Base-by-base conservation (phyloP, 2,329 filamentous ascomycete species). In the Geosmithia morbida region DNA sequence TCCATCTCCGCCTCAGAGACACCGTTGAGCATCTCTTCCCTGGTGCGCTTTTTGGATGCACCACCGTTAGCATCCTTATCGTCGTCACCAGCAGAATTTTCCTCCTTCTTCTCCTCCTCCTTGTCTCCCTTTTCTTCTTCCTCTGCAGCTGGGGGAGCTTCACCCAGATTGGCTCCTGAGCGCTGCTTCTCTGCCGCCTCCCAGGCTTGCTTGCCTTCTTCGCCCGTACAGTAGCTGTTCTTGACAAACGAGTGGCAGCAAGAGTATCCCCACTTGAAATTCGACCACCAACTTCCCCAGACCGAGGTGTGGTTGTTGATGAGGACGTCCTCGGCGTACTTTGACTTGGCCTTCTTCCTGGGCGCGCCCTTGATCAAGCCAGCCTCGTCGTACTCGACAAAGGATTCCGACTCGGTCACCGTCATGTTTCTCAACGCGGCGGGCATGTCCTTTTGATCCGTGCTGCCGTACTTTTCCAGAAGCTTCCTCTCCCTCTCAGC, bases 201-300 rank as follows among this genome's bases (percentile, higher is more conserved):
- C 64, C 86, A 88, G 1, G 87, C 89, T 51, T 68, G 68, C 62
- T 81, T 94, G 37, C 92, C 92, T 49, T 85, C 86, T 51, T 92
- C 87, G 22, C 92, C 92, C 0, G 90, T 97, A 63, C 92, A 98
- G 59, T 97, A 98, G 58, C 88, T 95, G 65, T 98, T 97, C 67
- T 94, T 96, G 52, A 94, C 78, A 19, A 81, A 83, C 0, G 88
- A 95, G 61, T 94, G 88, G 69, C 92, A 98, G 64, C 92, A 98
- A 19, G 85, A 77, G 64, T 95, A 98, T 1, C 92, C 92, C 92
- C 92, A 98, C 64, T 83, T 77, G 67, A 96, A 97, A 59, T 87
- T 81, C 47, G 81, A 78, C 92, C 92, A 98, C 92, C 92, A 98
- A 58, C 88, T 95, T 45, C 92, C 92, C 86, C 88, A 98, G 2